Evolutionary conservation across 176 grass and related monocot species (phyloP).

Genomic region (Oryza nivara): DNA sequence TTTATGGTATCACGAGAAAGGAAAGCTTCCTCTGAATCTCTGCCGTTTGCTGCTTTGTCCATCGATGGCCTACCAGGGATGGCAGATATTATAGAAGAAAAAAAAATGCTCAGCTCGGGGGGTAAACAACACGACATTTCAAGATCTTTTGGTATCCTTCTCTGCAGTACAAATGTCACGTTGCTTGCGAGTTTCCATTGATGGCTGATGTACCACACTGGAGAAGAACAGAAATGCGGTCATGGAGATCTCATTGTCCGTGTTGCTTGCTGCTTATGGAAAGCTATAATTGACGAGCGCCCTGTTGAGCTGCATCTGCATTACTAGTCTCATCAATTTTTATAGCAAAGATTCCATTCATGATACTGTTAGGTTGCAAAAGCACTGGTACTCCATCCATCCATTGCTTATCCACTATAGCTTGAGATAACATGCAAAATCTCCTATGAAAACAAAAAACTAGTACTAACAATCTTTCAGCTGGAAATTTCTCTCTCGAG

Average conservation of each 20-base stretch:
- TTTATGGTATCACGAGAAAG: constrained; percentile 68
- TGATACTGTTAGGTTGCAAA: not conserved
- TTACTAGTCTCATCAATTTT: not conserved
- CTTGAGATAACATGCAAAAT: not conserved
- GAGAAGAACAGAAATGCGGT: constrained; percentile 19
- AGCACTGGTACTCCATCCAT: not conserved
- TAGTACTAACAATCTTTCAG: not conserved
- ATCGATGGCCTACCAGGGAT: not conserved
- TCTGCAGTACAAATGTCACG: constrained; percentile 15
- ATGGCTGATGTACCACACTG: constrained; percentile 19
- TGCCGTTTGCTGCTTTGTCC: not conserved
- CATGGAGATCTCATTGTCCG: constrained; percentile 25
- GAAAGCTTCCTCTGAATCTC: constrained; percentile 30
- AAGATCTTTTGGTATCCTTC: not conserved
- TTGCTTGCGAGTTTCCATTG: constrained; percentile 4
- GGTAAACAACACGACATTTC: not conserved
- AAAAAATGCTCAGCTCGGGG: not conserved
- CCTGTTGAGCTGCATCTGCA: not conserved
- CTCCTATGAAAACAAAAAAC: too few species aligned
- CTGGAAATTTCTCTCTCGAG: not conserved
- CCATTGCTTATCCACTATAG: not conserved
- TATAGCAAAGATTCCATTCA: not conserved
- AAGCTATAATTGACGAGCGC: constrained; percentile 33
- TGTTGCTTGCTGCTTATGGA: constrained; percentile 42
- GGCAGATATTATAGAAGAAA: not conserved